Evolutionary conservation across 1,284 basidiomycete species (phyloP).

Genomic region (Pterulicium gracile): DNA sequence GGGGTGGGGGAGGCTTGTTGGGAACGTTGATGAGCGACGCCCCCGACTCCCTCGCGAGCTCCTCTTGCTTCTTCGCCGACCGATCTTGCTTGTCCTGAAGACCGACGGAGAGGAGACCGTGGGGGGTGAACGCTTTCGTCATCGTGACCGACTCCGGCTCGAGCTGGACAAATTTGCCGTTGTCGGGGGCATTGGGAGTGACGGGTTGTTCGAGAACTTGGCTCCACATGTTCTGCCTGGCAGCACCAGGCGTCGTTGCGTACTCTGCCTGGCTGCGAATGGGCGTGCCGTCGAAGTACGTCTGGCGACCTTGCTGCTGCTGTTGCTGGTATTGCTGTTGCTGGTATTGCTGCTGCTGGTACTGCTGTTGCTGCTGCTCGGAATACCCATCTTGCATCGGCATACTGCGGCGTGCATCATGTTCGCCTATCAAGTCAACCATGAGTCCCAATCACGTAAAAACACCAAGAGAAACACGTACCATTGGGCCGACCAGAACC

Average conservation of each 20-base stretch:
- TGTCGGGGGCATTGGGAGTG: conserved; percentile 23
- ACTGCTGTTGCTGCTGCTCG: no score
- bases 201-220: conserved; percentile 64
- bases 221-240: conserved; percentile 72
- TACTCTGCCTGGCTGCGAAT: conserved; percentile 40
- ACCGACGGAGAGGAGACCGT: conserved; percentile 89
- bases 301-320: conserved; percentile 22
- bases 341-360: no score
- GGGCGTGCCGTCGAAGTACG: conserved; percentile 30
- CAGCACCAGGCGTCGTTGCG: conserved; percentile 35
- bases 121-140: conserved; percentile 90
- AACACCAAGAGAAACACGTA: conserved; percentile 8
- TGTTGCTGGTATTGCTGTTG: conserved; percentile 16
- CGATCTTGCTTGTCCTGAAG: conserved; percentile 93
- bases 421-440: no score
- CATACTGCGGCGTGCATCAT: no score
- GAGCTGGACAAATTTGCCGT: conserved; percentile 63
- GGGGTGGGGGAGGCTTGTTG: conserved; percentile 89
- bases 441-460: conserved; percentile 5
- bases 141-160: conserved; percentile 66
- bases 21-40: conserved; percentile 89
- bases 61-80: conserved; percentile 91
- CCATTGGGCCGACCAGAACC: conserved; percentile 13
- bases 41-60: conserved; percentile 83
- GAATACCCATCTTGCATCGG: no score